A percentile compares a stretch with the other conserved stretches of the same genome.
Evolutionary conservation across 2,329 filamentous ascomycete species (phyloP).

Genomic region (Verticillium tricorpus): DNA sequence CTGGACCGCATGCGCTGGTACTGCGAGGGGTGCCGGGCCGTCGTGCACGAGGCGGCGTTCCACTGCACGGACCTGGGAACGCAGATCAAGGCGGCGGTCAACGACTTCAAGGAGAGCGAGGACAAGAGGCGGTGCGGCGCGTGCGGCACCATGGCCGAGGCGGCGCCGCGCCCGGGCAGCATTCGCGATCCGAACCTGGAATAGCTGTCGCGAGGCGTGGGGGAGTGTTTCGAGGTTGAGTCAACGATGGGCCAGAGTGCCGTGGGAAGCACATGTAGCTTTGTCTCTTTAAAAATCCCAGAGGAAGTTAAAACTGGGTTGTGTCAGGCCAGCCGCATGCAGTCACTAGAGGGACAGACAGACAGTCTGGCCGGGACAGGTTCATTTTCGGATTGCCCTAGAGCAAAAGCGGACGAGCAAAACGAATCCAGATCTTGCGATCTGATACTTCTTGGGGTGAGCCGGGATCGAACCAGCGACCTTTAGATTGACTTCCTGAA

Average conservation of each 20-base stretch:
- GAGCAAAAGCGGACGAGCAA: not conserved
- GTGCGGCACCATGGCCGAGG: constrained; percentile 74
- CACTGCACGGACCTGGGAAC: constrained; percentile 86
- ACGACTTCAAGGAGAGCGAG: constrained; percentile 67
- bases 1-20: constrained; percentile 89
- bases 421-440: not conserved
- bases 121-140: constrained; percentile 68
- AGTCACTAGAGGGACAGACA: too few species aligned
- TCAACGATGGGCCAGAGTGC: too few species aligned
- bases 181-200: constrained; percentile 56
- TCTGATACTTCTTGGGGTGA: not conserved
- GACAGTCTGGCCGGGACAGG: too few species aligned
- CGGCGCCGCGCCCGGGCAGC: constrained; percentile 56
- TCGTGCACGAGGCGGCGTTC: constrained; percentile 84
- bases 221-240: too few species aligned
- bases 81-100: constrained; percentile 89
- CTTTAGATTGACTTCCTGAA: not conserved
- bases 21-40: constrained; percentile 51
- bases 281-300: too few species aligned
- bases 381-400: too few species aligned
- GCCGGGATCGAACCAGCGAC: not conserved
- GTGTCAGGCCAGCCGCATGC: too few species aligned
- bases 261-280: too few species aligned
- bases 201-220: constrained; percentile 11
- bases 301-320: too few species aligned